Base-by-base conservation (phyloP, 306 rosid species). In the Cyamopsis tetragonoloba region DNA sequence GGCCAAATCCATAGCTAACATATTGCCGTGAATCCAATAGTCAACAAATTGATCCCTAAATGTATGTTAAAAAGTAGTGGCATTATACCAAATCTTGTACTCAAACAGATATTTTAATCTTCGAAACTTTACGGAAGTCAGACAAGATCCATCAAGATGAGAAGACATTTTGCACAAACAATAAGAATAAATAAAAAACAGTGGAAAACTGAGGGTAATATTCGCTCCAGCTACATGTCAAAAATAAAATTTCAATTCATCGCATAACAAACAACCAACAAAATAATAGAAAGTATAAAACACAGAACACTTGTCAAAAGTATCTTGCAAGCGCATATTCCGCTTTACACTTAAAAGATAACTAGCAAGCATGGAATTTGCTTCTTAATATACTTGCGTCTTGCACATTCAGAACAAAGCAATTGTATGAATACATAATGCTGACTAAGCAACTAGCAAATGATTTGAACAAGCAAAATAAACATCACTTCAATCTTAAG, bases 1-100 rank as follows among this genome's bases (percentile, higher is more conserved):
- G 31, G 89, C 75, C 76, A 80, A 77, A 72, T 84, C 89, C 87
- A 77, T 55, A 20, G 82, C 64, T 73, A 87, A 70, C 87, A 87
- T 81, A 62, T 84, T 87, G 61, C 89, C 80, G 26, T 59, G 77
- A 80, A 82, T 47, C 92, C 92, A 87, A 80, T 82, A 87, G 69
- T 87, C 80, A 54, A 84, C 51, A 74, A 87, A 82, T 66, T 75
- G 84, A 49, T 87, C 89, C 78, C 92, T 87, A 56, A 77, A 65
- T 35, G 49, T 55, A 54, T 34, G 49, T 73, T 17, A 70, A 55
- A 31, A 42, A 47, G 50, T 17, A 44, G 28, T 18, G 32, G 35
- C 44, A 49, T 56, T 15, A 74, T 24, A 31, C 35, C 47, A 71
- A 74, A 59, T 46, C 58, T 23, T 42, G 68, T 50, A 37, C 23